Base-by-base conservation (phyloP, 108 stramenopile genomes). In the Schizochytrium sp. region DNA sequence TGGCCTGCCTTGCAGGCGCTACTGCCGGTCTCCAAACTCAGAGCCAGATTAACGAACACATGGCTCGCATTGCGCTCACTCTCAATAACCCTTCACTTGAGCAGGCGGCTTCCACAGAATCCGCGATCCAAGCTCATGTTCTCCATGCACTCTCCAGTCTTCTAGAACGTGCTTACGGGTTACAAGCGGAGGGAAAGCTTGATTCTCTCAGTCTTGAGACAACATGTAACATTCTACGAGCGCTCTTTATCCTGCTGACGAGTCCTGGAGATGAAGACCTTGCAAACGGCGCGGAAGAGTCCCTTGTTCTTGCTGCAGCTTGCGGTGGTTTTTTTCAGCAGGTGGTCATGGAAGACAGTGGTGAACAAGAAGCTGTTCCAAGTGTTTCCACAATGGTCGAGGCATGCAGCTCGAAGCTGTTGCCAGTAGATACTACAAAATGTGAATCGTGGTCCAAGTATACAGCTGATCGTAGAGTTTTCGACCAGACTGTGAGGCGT, bases 381-480 rank as follows among this genome's bases (percentile, higher is more conserved):
- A 55, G 50, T 28, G 47, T 49, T 8, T 10, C 76, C 2, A 53
- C 76, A 5, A 69, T 69, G 64, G 15, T 15, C 0, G 64, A 69
- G 64, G 76, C 28, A 12, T 55, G 47, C 2, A 55, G 2, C 0
- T 83, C 76, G 8, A 53, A 5, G 28, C 47, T 55, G 15, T 10
- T 83, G 50, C 76, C 76, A 38, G 76, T 53, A n/a, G 76, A 83
- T 5, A n/a, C 76, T n/a, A 55, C 76, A n/a, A n/a, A 55, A n/a
- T 47, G 50, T 42, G 76, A 47, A 17, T 19, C 50, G 4, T 83
- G 76, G 76, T 55, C 76, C 47, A 83, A 83, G 47, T 83, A 38
- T 3, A n/a, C 28, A 5, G 17, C 76, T 5, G 53, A 83, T 40
- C 5, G 76, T 5, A 47, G 76, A 2, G 76, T 83, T 56, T 83